Conservation (phyloP, 169 alveolate species). For the Cyclospora cayetanensis region DNA sequence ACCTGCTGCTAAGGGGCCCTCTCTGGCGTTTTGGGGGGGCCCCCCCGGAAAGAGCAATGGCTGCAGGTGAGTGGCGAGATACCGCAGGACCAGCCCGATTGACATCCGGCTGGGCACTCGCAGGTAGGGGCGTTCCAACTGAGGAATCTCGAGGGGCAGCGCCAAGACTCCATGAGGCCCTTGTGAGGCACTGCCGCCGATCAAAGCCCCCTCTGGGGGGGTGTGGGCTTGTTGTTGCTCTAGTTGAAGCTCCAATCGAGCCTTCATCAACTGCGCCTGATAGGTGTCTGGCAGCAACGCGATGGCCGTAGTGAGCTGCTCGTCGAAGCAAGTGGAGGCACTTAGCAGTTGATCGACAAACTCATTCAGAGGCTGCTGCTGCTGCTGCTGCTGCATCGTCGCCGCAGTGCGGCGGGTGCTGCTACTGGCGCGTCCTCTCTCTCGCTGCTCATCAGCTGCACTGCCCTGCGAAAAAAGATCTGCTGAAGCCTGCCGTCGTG, state of each 20-base stretch:
- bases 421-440: slow-evolving; percentile 40
- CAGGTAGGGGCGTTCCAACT: slow-evolving; percentile 47
- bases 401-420: not conserved
- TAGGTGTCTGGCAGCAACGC: slow-evolving; percentile 64
- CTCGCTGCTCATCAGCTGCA: not conserved
- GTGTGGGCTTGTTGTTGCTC: not conserved
- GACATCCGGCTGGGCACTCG: slow-evolving; percentile 70
- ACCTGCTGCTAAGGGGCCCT: not conserved
- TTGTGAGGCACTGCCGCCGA: not conserved
- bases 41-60: not conserved
- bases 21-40: not conserved
- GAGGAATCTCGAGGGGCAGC: slow-evolving; percentile 62
- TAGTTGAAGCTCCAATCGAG: slow-evolving; percentile 48
- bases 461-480: not conserved
- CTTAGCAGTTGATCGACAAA: slow-evolving; percentile 60
- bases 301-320: slow-evolving; percentile 64
- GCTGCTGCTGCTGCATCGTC: slow-evolving; percentile 33
- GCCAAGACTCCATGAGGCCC: slow-evolving; percentile 30
- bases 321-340: slow-evolving; percentile 31
- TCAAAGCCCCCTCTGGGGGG: not conserved
- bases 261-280: slow-evolving; percentile 62
- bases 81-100: slow-evolving; percentile 55
- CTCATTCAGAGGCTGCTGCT: slow-evolving; percentile 59
- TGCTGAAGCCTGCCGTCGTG: not conserved
- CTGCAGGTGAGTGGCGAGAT: slow-evolving; percentile 64